phyloP scores from a whole-genome alignment of 441 rosid genomes.

The Mallotus japonicus region DNA sequence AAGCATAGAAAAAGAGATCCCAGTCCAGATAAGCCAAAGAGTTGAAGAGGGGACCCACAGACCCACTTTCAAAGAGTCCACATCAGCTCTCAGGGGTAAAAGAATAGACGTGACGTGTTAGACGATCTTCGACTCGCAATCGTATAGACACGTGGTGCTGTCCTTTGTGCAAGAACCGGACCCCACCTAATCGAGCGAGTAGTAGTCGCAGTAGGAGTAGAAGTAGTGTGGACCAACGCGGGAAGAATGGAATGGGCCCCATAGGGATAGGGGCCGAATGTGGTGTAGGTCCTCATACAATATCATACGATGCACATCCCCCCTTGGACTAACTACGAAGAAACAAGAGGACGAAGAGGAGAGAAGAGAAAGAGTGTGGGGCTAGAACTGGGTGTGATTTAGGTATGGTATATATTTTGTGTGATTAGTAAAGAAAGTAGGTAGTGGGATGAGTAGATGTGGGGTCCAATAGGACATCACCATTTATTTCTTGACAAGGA shows the following conservation, averaged over 20 bases:
- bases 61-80: slow-evolving; percentile 23
- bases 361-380: neutral
- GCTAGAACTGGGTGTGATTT: no score
- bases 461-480: slow-evolving; percentile 2
- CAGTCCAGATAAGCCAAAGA: slow-evolving; percentile 7
- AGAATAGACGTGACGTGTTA: slow-evolving; percentile 32
- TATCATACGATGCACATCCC: neutral
- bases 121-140: slow-evolving; percentile 15
- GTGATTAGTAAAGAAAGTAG: neutral
- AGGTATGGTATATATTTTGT: neutral
- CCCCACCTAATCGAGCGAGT: neutral
- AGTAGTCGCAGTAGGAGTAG: neutral
- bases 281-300: slow-evolving; percentile 3
- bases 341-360: neutral
- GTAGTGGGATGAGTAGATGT: neutral
- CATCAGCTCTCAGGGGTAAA: slow-evolving; percentile 23
- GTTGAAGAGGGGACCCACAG: slow-evolving; percentile 13
- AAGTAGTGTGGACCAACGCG: slow-evolving; percentile 23
- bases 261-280: neutral
- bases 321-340: neutral
- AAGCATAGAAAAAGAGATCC: neutral
- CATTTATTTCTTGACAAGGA: neutral
- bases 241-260: slow-evolving; percentile 8
- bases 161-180: slow-evolving; percentile 13
- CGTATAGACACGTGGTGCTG: slow-evolving; percentile 42